Percentiles rank a stretch among this genome's conserved stretches.
Conservation (phyloP, 2,329 filamentous ascomycete genomes). For the Claviceps quebecensis region DNA sequence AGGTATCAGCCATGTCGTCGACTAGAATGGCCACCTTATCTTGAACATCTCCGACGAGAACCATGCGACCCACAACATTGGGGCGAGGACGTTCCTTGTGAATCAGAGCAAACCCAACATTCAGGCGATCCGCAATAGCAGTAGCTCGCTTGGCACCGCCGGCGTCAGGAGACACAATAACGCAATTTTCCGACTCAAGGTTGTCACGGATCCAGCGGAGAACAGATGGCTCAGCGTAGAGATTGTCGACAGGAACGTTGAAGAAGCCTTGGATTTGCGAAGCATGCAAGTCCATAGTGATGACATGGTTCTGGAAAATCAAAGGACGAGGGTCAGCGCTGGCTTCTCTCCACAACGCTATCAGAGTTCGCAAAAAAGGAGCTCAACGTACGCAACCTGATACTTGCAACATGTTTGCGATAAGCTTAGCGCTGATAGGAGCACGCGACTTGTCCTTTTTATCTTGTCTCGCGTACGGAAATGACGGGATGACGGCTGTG, state of each 20-base stretch:
- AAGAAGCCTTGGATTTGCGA: slow-evolving; percentile 95
- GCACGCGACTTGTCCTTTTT: slow-evolving; percentile 91
- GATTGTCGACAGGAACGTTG: slow-evolving; percentile 61
- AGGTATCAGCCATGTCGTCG: slow-evolving; percentile 96
- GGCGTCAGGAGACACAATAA: slow-evolving; percentile 90
- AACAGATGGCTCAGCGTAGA: slow-evolving; percentile 89
- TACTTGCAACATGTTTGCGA: slow-evolving; percentile 95
- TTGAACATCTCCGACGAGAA: slow-evolving; percentile 81
- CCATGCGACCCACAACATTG: slow-evolving; percentile 86
- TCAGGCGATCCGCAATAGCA: slow-evolving; percentile 81
- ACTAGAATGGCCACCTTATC: slow-evolving; percentile 91
- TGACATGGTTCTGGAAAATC: slow-evolving; percentile 40
- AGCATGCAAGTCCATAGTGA: slow-evolving; percentile 92
- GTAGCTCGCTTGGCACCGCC: slow-evolving; percentile 91
- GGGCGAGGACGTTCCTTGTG: slow-evolving; percentile 83
- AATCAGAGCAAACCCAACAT: slow-evolving; percentile 83
- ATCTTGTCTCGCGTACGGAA: slow-evolving; percentile 91
- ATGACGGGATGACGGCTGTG: slow-evolving; percentile 90
- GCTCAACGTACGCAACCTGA: slow-evolving; percentile 51
- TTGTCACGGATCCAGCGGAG: slow-evolving; percentile 86
- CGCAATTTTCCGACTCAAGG: slow-evolving; percentile 64
- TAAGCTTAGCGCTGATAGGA: slow-evolving; percentile 90
- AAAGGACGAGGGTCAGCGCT: not conserved
- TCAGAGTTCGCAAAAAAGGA: not conserved
- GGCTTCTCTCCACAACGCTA: not conserved